Evolutionary conservation across 2,329 filamentous ascomycete genomes (phyloP), one percentile per base, ranked within the genome.

Genomic region (Metarhizium brunneum): DNA sequence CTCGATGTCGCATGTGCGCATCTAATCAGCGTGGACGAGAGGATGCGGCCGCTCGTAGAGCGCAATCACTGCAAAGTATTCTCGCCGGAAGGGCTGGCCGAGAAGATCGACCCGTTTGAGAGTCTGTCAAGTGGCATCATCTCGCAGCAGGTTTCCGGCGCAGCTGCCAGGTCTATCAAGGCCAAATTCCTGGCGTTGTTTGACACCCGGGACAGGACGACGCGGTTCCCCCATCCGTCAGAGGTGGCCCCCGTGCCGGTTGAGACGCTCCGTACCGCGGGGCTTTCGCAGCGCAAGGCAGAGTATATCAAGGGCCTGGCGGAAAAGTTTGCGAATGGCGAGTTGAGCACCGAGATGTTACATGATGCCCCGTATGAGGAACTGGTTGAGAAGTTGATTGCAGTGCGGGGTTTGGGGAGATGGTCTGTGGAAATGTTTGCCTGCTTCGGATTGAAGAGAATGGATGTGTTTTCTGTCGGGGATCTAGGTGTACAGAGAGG

Each of bases 371-470:
- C 84, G 5, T 94, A 99, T 68, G 92, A 95, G 52, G 88, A 95
- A 62, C 80, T 99, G 7, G 77, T 96, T 60, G 82, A 88, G 69
- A 86, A 82, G 68, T 77, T 99, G 50, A 90, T 88, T 50, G 88
- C 91, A 1, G 91, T 99, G 5, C 80, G 92, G 10, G 94, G 94
- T 0, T 73, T 97, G 52, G 94, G 94, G 0, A 80, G 79, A 54
- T 97, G 94, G 94, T 92, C 86, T 50, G 91, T 95, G 14, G 92
- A 96, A 76, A 97, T 99, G 94, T 99, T 99, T 76, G 90, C 92
- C 52, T 90, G 88, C 71, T 97, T 99, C 71, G 88, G 84, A n/a
- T 76, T 99, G 45, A 97, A 96, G 78, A 80, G 92, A 13, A 87
- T 91, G 79, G 92, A 99, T 72, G 89, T 99, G 25, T 96, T 97